These are phyloP conservation scores for Penicillium sp. DNA, from an alignment of 2,329 filamentous ascomycete genomes.

Conservation along the genomic window DNA sequence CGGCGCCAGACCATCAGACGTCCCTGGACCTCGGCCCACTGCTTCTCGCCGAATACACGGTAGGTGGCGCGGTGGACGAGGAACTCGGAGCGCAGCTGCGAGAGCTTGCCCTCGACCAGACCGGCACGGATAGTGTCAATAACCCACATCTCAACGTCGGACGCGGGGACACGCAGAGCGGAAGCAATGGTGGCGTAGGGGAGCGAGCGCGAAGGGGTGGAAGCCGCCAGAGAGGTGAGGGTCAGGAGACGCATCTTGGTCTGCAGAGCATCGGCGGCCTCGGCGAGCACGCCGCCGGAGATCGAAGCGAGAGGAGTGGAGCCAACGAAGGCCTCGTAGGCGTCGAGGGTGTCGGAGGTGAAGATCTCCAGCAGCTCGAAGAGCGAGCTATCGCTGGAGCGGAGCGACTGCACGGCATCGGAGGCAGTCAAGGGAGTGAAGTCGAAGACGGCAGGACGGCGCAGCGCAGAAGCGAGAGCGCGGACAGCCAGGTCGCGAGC, in stretches of 20 bases:
- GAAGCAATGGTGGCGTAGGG: conserved; percentile 82
- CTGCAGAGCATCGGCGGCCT: conserved; percentile 73
- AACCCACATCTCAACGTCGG: conserved; percentile 96
- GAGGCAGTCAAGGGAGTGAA: conserved; percentile 70
- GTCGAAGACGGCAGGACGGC: conserved; percentile 65
- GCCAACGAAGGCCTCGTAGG: conserved; percentile 92
- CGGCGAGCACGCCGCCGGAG: conserved; percentile 80
- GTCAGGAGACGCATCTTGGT: conserved; percentile 97
- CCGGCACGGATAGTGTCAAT: conserved; percentile 97
- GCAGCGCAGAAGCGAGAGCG: conserved; percentile 66
- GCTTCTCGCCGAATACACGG: conserved; percentile 94
- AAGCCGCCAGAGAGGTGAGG: conserved; percentile 82
- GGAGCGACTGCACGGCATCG: conserved; percentile 79
- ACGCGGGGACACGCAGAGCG: conserved; percentile 75
- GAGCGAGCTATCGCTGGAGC: conserved; percentile 77
- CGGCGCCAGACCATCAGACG: conserved; percentile 88
- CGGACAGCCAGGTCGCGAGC: conserved; percentile 60
- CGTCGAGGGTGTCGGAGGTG: conserved; percentile 87
- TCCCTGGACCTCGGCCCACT: conserved; percentile 92
- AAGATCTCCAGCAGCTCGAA: conserved; percentile 95
- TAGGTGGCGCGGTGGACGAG: conserved; percentile 94
- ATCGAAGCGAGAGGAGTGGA: conserved; percentile 53
- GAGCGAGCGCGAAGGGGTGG: conserved; percentile 79
- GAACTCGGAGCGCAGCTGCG: conserved; percentile 88
- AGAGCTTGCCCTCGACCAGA: conserved; percentile 93